phyloP scores from a whole-genome alignment of 768 basidiomycete species.

The Tulasnella sp. region DNA sequence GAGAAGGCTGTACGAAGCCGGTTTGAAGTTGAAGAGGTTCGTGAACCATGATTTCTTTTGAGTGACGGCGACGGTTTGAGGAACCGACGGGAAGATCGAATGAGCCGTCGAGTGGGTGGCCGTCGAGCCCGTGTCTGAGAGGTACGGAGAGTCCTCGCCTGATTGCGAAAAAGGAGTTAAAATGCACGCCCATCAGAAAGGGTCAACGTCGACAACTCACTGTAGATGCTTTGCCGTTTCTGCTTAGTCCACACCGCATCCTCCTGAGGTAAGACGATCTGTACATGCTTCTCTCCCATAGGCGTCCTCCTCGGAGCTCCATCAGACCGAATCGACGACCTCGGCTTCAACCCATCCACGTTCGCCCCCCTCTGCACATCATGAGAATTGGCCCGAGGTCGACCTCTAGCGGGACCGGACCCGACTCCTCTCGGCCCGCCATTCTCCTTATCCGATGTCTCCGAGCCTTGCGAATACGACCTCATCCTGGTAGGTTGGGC shows the following conservation, averaged over 20 bases:
- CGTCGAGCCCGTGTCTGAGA: slow-evolving; percentile 1
- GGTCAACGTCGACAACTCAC: neutral
- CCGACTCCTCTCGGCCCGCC: slow-evolving; percentile 22
- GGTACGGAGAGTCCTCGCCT: slow-evolving; percentile 21
- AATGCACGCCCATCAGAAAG: neutral
- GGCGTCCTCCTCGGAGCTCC: slow-evolving; percentile 28
- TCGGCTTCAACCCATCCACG: slow-evolving; percentile 8
- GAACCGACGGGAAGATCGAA: slow-evolving; percentile 33
- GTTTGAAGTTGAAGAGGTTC: slow-evolving; percentile 83
- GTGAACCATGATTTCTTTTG: slow-evolving; percentile 76
- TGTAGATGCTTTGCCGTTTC: neutral
- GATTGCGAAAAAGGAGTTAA: neutral
- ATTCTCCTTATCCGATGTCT: slow-evolving; percentile 59
- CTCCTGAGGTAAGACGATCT: slow-evolving; percentile 52
- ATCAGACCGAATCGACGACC: slow-evolving; percentile 19
- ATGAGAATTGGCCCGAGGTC: slow-evolving; percentile 20
- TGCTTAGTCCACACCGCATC: slow-evolving; percentile 12
- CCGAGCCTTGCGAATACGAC: slow-evolving; percentile 14
- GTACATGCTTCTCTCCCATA: slow-evolving; percentile 43
- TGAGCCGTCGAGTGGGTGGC: neutral
- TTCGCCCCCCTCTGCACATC: neutral
- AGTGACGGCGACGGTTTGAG: slow-evolving; percentile 39
- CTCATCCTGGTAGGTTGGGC: neutral
- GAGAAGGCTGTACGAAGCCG: slow-evolving; percentile 54
- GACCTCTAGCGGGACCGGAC: neutral